Base-by-base conservation (phyloP, 345 rosid species). In the Lepidium didymum region DNA sequence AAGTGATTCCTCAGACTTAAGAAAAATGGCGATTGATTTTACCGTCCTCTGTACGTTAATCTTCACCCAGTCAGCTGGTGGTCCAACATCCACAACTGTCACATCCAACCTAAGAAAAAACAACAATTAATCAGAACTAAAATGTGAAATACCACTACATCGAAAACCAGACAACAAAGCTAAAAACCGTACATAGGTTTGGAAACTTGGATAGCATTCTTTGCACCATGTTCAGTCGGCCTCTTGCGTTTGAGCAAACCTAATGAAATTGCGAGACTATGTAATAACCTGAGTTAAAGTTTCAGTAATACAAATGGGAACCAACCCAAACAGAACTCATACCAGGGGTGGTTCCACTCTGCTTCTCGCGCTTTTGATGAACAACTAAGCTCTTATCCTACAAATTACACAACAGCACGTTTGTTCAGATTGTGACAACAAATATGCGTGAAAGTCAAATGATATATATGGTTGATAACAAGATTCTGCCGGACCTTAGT, bases 41-140 rank as follows among this genome's bases (percentile, higher is more conserved):
- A 87, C 96, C 62, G 79, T 75, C 72, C 88, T 91, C 55, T 83
- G 88, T 38, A 89, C 97, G 73, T 82, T 91, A 79, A 91, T 75
- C 87, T 91, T 91, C 81, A 91, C 97, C 97, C 97, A 89, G 67
- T 89, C 92, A 68, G 96, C 96, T 75, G 97, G 92, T 38, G 88
- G 82, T 63, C 96, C 97, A 76, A 84, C 71, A 76, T 91, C 97
- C 75, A 84, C 75, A 68, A 89, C 82, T 34, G 83, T 91, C 4
- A 82, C 75, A 44, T 77, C 77, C 80, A 83, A 63, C 62, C 97
- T 89, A 77, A 29, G 23, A 33, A 53, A 46, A n/a, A 11, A 33
- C 0, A 49, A 34, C 34, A 42, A 47, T 5, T 51, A 38, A 38
- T 62, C 45, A 68, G 57, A 6, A 68, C 18, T 38, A 64, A 27